phyloP scores from a whole-genome alignment of 2,329 filamentous ascomycete genomes.

The Stemphylium beticola region DNA sequence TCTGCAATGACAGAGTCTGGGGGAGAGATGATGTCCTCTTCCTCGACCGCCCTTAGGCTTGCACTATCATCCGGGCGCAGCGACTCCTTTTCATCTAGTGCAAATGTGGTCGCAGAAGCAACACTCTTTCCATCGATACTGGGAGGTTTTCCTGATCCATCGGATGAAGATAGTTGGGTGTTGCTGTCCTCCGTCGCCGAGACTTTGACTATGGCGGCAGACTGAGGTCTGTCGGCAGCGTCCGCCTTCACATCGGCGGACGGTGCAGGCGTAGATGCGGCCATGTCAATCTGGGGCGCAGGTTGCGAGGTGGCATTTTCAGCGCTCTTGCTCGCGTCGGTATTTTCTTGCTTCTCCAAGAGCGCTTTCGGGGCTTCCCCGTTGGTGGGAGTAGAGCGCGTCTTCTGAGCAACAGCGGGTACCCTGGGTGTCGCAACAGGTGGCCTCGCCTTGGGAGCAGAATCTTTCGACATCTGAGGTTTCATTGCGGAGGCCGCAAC shows the following conservation, averaged over 20 bases:
- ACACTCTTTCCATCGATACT: conserved; percentile 89
- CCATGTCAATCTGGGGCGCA: conserved; percentile 32
- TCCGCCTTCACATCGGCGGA: conserved; percentile 56
- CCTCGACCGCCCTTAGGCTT: conserved; percentile 87
- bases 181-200: conserved; percentile 51
- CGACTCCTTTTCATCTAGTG: conserved; percentile 96
- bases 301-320: conserved; percentile 30
- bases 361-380: conserved; percentile 24
- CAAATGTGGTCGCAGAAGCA: conserved; percentile 91
- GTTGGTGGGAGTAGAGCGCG: conserved; percentile 25
- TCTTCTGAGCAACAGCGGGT: conserved; percentile 26
- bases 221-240: conserved; percentile 33
- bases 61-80: conserved; percentile 94
- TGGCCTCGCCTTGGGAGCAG: conserved; percentile 30
- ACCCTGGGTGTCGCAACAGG: conserved; percentile 36
- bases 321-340: conserved; percentile 27
- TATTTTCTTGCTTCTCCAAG: conserved; percentile 20
- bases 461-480: conserved; percentile 33
- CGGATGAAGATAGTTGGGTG: conserved; percentile 60
- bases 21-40: conserved; percentile 83
- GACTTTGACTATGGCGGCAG: conserved; percentile 41
- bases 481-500: conserved; percentile 51
- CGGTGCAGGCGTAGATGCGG: conserved; percentile 26
- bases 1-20: conserved; percentile 76
- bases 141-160: conserved; percentile 77